Base-by-base conservation (phyloP, 148 eudicot species). In the Nepenthes mirabilis region DNA sequence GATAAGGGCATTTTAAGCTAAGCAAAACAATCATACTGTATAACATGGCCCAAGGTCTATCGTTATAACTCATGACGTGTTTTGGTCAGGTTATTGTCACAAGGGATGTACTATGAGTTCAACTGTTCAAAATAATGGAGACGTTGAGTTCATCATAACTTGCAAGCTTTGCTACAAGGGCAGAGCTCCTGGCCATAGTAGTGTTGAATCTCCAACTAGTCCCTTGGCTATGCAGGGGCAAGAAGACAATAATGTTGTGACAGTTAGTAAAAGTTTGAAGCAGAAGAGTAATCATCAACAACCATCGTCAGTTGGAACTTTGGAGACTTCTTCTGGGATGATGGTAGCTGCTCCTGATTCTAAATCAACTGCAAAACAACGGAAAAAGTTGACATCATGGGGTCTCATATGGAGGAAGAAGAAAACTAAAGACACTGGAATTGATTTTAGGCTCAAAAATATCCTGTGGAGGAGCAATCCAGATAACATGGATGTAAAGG, bases 321-420 rank as follows among this genome's bases (percentile, higher is more conserved):
- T 58, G 34, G 66, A 61, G 51, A 59, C 61, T 47, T 64, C 68
- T 58, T 66, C 70, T 60, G 79, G 66, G 56, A 67, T 57, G 70
- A 84, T 75, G 66, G n/a, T 70, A 43, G 62, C 74, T 36, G 63
- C 43, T 23, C 65, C 52, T 11, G 66, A 51, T 66, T 73, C 83
- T 55, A 67, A 56, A 34, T 58, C 35, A 9, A 73, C 51, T 1
- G 51, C 74, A 40, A 82, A 76, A 73, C 76, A 45, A 47, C 73
- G 66, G 58, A 71, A 68, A 52, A 68, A 65, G 59, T 12, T 52
- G 11, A 57, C 65, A 36, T 57, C 65, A 8, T 80, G 81, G 87
- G 98, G 98, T 50, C 71, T 93, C 40, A 77, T 83, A 57, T 85
- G 93, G 90, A 88, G 66, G 73, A 91, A 83, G 74, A 79, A 72